Evolutionary conservation across 2,329 filamentous ascomycete genomes (phyloP).

Genomic region (Verticillium alfalfae): DNA sequence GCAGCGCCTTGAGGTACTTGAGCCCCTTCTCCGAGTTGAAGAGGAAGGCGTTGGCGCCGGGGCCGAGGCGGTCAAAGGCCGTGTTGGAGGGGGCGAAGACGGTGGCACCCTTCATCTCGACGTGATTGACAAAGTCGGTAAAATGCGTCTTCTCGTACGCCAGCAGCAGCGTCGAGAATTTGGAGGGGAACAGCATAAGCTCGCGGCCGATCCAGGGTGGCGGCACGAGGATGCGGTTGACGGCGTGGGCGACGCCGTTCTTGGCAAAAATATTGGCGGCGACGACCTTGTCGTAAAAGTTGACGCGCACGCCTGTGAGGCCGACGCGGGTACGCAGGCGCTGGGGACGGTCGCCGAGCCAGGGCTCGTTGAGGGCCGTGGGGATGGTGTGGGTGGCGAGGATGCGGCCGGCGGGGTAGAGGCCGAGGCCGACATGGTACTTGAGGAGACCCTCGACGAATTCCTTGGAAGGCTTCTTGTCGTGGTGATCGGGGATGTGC

Average conservation of each 20-base stretch:
- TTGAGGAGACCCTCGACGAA: conserved; percentile 61
- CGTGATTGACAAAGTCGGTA: conserved; percentile 50
- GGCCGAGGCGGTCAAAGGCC: conserved; percentile 73
- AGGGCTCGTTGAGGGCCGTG: conserved; percentile 53
- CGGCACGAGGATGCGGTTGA: conserved; percentile 71
- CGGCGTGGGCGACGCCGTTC: conserved; percentile 76
- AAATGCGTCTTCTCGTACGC: conserved; percentile 72
- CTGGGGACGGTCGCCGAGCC: conserved; percentile 62
- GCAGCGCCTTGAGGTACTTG: conserved; percentile 70
- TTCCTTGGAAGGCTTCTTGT: conserved; percentile 62
- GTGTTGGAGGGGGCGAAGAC: conserved; percentile 76
- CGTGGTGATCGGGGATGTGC: conserved; percentile 39
- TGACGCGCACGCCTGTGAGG: conserved; percentile 60
- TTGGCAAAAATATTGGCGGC: conserved; percentile 65
- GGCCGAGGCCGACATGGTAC: conserved; percentile 69
- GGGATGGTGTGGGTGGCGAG: conserved; percentile 69
- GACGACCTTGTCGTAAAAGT: conserved; percentile 70
- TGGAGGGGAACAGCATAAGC: conserved; percentile 61
- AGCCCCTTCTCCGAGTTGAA: conserved; percentile 69
- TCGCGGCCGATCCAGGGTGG: conserved; percentile 55
- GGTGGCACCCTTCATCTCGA: conserved; percentile 59
- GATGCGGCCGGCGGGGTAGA: conserved; percentile 62
- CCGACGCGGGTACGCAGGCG: conserved; percentile 65
- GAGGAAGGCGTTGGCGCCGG: conserved; percentile 72
- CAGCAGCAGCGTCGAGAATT: conserved; percentile 75